A percentile compares a stretch with the other conserved stretches of the same genome.
Conservation (phyloP, 768 basidiomycete genomes). For the Tephrocybe sp. region DNA sequence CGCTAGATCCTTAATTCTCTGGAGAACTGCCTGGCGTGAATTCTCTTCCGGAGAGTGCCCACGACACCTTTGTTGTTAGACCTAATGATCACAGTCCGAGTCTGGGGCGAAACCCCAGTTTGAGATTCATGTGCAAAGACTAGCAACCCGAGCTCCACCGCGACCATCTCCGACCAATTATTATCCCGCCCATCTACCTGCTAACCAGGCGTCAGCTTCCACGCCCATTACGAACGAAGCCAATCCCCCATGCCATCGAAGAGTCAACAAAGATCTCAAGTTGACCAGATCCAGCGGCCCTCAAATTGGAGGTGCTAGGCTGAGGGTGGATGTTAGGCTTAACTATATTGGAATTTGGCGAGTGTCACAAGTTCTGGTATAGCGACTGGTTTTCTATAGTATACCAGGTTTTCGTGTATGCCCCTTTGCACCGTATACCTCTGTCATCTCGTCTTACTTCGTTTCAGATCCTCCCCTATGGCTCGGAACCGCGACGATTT, state of each 20-base stretch:
- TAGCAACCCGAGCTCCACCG: slow-evolving; percentile 38
- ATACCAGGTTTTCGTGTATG: no score
- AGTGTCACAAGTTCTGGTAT: no score
- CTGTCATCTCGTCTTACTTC: no score
- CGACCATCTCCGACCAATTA: slow-evolving; percentile 45
- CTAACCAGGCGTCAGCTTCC: slow-evolving; percentile 33
- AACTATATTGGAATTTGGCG: no score
- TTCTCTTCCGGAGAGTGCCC: slow-evolving; percentile 25
- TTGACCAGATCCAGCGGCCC: neutral
- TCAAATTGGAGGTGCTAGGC: no score
- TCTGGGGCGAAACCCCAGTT: slow-evolving; percentile 17
- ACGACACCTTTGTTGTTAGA: slow-evolving; percentile 44
- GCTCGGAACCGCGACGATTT: no score
- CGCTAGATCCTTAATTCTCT: slow-evolving; percentile 20
- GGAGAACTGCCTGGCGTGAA: slow-evolving; percentile 31
- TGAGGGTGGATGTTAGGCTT: no score
- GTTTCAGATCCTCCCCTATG: no score
- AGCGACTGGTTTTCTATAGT: no score
- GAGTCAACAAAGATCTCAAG: slow-evolving; percentile 40
- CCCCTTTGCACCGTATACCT: no score
- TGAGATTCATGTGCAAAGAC: slow-evolving; percentile 26
- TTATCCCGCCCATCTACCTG: slow-evolving; percentile 29
- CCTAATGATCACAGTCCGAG: slow-evolving; percentile 29
- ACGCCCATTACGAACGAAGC: slow-evolving; percentile 32
- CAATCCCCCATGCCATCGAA: slow-evolving; percentile 21